phyloP scores from a whole-genome alignment of 768 basidiomycete species.

The Leucosporidium yakuticum region DNA sequence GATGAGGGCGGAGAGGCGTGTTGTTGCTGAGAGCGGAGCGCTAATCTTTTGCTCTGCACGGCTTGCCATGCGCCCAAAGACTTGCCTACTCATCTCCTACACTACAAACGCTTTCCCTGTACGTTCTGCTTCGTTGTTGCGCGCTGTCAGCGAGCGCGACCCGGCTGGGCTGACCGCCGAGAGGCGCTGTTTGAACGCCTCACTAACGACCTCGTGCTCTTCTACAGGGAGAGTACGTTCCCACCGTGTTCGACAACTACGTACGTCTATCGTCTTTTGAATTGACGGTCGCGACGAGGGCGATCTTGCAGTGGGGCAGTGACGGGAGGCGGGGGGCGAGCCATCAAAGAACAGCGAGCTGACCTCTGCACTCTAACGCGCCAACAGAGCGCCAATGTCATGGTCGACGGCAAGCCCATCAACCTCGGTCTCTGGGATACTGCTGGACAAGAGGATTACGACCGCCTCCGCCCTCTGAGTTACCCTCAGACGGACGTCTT shows the following conservation, averaged over 20 bases:
- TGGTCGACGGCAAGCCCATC: slow-evolving; percentile 98
- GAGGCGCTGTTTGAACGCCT: too few relatives aligned
- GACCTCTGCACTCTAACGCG: too few relatives aligned
- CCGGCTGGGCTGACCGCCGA: neutral
- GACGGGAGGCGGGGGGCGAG: too few relatives aligned
- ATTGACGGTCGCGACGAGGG: slow-evolving; percentile 10
- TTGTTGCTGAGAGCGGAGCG: neutral
- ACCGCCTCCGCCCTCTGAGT: slow-evolving; percentile 91
- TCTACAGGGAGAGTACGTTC: slow-evolving; percentile 88
- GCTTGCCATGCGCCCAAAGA: slow-evolving; percentile 51
- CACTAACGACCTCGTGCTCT: too few relatives aligned
- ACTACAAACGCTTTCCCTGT: slow-evolving; percentile 59
- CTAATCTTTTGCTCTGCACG: too few relatives aligned
- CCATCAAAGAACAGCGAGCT: too few relatives aligned
- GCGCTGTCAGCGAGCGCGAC: slow-evolving; percentile 6
- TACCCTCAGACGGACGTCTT: slow-evolving; percentile 99
- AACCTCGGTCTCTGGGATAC: slow-evolving; percentile 99
- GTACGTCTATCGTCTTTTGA: slow-evolving; percentile 46
- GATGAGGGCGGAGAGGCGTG: neutral
- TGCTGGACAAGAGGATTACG: slow-evolving; percentile 99
- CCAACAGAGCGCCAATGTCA: slow-evolving; percentile 68
- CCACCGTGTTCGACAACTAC: slow-evolving; percentile 98
- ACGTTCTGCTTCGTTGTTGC: slow-evolving; percentile 75
- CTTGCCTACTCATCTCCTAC: slow-evolving; percentile 97
- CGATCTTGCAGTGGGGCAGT: too few relatives aligned